Base-by-base conservation (phyloP, 306 rosid genomes). In the Castanopsis chinensis region DNA sequence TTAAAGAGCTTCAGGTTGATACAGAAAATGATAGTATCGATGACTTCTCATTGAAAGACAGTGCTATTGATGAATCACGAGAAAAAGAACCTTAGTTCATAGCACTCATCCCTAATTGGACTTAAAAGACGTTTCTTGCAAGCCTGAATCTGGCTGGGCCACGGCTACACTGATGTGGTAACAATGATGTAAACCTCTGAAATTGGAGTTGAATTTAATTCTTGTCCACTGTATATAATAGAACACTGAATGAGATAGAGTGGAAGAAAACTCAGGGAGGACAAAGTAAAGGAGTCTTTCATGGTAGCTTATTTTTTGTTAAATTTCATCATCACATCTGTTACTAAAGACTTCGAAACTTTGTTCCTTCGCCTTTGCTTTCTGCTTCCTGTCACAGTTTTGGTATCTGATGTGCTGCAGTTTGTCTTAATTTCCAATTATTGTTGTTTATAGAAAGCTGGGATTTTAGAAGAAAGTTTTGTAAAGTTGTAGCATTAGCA, bases 1-100 rank as follows among this genome's bases (percentile, higher is more conserved):
- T 92, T 74, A 90, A 90, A 81, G 94, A 88, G 77, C 89, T 90
- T 81, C 93, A 92, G 83, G 93, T 69, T 81, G 91, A 85, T 69
- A 79, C 91, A 14, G 91, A 88, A 72, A 88, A 51, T 78, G 97
- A 90, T 78, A 73, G 75, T 70, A 82, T 86, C 8, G 93, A 89
- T 73, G 88, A 75, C 51, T 83, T 88, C 77, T 86, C 93, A 45
- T n/a, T 87, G 72, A 89, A 87, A 79, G 87, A 88, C 63, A 78
- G 11, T 71, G 89, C 73, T 52, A 85, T 85, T 69, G 87, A 89
- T 28, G 96, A 91, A 80, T 75, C 91, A 70, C 84, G 81, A 81
- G 73, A 53, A 78, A 56, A 78, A 45, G 75, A 32, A 69, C 51
- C 71, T 51, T 76, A 79, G 49, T 32, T 78, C 7, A 7, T 17